Conservation (phyloP, 75 land plant genomes). For the Gnetum montanum region DNA sequence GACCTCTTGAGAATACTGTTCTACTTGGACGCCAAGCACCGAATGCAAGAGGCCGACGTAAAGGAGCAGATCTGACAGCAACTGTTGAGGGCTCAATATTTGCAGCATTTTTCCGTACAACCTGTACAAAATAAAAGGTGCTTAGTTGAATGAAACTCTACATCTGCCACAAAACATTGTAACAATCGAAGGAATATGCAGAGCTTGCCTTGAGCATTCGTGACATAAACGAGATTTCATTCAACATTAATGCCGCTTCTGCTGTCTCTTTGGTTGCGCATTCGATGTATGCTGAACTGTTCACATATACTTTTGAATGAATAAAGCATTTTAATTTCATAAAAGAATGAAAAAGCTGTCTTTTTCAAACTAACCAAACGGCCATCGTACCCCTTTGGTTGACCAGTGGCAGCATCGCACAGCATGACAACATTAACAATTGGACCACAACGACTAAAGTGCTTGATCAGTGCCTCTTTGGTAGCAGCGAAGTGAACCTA, state of each 20-base stretch:
- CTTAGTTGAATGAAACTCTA: too few species aligned
- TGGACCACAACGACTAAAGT: conserved; percentile 84
- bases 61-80: conserved; percentile 23
- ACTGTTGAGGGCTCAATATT: conserved; percentile 17
- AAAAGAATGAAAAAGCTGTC: neutral
- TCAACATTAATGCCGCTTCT: conserved; percentile 56
- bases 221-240: conserved; percentile 83
- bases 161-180: neutral
- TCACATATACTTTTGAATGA: neutral
- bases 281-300: conserved; percentile 90
- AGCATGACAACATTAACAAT: conserved; percentile 60
- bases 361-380: neutral
- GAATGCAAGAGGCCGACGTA: conserved; percentile 24
- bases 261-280: conserved; percentile 74
- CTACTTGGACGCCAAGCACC: conserved; percentile 24
- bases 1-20: conserved; percentile 31
- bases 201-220: conserved; percentile 66
- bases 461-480: conserved; percentile 69
- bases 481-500: conserved; percentile 97
- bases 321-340: neutral
- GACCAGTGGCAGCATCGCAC: conserved; percentile 66
- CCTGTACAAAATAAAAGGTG: conserved; percentile 16
- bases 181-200: neutral
- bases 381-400: conserved; percentile 73
- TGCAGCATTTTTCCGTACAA: conserved; percentile 32